Base-by-base conservation (phyloP, 768 basidiomycete species). In the Tulasnella calospora region DNA sequence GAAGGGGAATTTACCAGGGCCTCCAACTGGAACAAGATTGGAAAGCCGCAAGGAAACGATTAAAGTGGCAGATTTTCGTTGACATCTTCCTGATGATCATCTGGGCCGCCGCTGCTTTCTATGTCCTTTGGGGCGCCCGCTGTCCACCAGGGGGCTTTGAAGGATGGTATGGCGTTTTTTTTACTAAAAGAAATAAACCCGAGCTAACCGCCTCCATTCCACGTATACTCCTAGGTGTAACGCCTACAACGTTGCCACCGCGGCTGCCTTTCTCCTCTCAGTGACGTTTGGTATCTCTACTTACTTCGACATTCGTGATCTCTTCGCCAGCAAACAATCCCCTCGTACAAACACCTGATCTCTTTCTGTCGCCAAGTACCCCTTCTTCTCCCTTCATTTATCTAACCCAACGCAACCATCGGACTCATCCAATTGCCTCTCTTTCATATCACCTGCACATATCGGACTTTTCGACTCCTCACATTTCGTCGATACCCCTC, bases 231-330 rank as follows among this genome's bases (percentile, higher is more conserved):
- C 3, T 79, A 91, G 91, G 91, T 92, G 92, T 83, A 89, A 89
- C 80, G 90, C 89, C 10, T 93, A 91, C 83, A 92, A 92, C 82
- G 85, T 89, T 17, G 91, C 90, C 7, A 87, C 88, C 1, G 91
- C 92, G 19, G 87, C 88, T 36, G 87, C 90, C 6, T 92, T 89
- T 82, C 80, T 93, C 47, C 83, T 92, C 19, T 86, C 85, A 75
- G 81, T 92, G 57, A 83, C 87, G 0, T 93, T 91, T 81, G 86
- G 86, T 13, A 80, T 90, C 36, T 89, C 88, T 81, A 83, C 86
- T 27, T 92, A 90, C 83, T 91, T 92, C 82, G 89, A 89, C 78
- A 87, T 92, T 73, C 90, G 91, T 83, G 92, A 92, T 83, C 81
- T 92, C 44, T 85, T 88, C 80, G 85, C 87, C 30, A 91, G 90